Evolutionary conservation across 306 rosid genomes (phyloP).

Genomic region (Cicer yamashitae): DNA sequence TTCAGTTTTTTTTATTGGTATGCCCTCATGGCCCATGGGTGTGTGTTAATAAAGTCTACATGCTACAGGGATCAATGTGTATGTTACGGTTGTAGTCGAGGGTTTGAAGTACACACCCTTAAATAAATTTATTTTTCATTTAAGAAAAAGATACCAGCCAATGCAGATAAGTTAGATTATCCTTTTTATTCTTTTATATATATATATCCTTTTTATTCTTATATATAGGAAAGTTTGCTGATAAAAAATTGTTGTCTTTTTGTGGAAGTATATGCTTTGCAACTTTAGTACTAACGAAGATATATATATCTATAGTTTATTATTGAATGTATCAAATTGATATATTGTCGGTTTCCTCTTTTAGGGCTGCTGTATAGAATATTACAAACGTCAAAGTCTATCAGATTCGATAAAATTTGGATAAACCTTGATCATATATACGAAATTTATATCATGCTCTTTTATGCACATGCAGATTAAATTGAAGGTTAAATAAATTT

Average conservation of each 20-base stretch:
- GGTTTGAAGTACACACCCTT: no score
- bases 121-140: no score
- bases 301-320: background rate
- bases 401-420: conserved; percentile 48
- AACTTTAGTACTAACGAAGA: background rate
- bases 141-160: no score
- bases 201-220: no score
- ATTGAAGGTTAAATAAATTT: background rate
- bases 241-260: background rate
- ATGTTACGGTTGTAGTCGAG: no score
- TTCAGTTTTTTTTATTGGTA: no score
- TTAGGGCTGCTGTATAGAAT: conserved; percentile 52
- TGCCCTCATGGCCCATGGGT: no score
- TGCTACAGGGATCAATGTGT: no score
- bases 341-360: conserved; percentile 45
- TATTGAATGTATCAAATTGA: conserved; percentile 31
- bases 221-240: no score
- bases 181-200: no score
- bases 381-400: conserved; percentile 47
- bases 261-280: background rate
- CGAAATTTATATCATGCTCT: background rate
- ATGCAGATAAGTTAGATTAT: no score
- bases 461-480: conserved; percentile 18
- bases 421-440: conserved; percentile 4
- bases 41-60: no score